Evolutionary conservation across 805 yeast genomes (phyloP), one percentile per base, ranked within the genome.

Genomic region (Hanseniaspora thailandica): DNA sequence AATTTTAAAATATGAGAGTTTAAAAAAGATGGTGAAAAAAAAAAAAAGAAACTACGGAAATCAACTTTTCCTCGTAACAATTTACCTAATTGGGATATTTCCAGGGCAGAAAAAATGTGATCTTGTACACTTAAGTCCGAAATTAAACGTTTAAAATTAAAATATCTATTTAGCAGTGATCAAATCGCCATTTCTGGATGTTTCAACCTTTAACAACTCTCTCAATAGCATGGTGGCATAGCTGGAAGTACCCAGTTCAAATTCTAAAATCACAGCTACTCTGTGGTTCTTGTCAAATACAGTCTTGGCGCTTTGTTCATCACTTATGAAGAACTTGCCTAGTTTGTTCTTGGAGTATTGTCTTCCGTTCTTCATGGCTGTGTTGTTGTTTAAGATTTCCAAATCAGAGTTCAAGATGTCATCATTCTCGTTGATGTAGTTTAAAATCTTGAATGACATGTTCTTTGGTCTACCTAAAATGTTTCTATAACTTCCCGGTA

Each of bases 181-280:
- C 19, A 50, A 35, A 41, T 73, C 76, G 56, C 76, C 75, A 57
- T 74, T 71, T 60, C 76, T 73, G 26, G 81, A 73, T 2, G 89
- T 82, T 58, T 83, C 90, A 31, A 78, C 76, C 64, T 81, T 84
- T 85, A 89, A 80, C 48, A 86, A 77, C 66, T 93, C 97, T 63
- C 98, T 77, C 48, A 93, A 69, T 1, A 96, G 95, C 98, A 93
- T 94, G 0, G 99, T 93, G 1, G 99, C 99, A 66, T 93, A 93
- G 6, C 94, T 82, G 34, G 96, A 84, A 2, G 85, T 81, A 4
- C 88, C 90, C 55, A 93, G 72, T 62, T 80, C 83, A 74, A 93
- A 73, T 59, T 76, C 81, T 55, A 94, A 65, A 5, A 93, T 74
- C 13, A 89, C 78, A 0, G 96, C 97, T 0, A 73, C 70, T 55